A percentile compares a stretch with the other conserved stretches of the same genome.
Evolutionary conservation across 1,139 yeast species (phyloP).

Genomic region (Pichia cactophila): DNA sequence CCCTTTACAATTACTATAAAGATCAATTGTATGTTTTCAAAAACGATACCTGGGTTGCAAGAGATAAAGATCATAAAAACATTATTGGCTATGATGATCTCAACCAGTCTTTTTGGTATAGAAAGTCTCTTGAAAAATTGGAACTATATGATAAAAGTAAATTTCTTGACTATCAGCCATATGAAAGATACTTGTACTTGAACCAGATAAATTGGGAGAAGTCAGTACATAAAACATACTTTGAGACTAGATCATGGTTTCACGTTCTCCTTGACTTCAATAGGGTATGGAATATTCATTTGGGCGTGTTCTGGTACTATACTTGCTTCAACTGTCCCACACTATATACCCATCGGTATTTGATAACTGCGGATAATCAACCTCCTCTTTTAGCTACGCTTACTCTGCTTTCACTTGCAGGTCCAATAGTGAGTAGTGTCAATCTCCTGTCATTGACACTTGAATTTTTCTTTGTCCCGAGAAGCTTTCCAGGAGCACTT

Average conservation of each 20-base stretch:
- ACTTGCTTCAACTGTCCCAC: slow-evolving; percentile 48
- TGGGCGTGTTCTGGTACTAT: slow-evolving; percentile 53
- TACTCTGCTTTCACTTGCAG: slow-evolving; percentile 46
- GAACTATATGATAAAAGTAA: slow-evolving; percentile 29
- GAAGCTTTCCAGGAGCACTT: slow-evolving; percentile 49
- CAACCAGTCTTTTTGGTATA: slow-evolving; percentile 54
- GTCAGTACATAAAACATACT: slow-evolving; percentile 47
- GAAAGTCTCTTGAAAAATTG: slow-evolving; percentile 41
- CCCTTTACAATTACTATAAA: slow-evolving; percentile 57
- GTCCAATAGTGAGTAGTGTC: slow-evolving; percentile 39
- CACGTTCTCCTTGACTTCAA: slow-evolving; percentile 51
- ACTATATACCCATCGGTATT: slow-evolving; percentile 44
- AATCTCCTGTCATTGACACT: slow-evolving; percentile 36
- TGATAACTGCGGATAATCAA: slow-evolving; percentile 37
- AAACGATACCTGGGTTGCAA: slow-evolving; percentile 34
- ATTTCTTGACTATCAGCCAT: slow-evolving; percentile 37
- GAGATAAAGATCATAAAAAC: slow-evolving; percentile 46
- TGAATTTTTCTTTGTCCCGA: slow-evolving; percentile 45
- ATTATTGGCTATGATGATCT: slow-evolving; percentile 59
- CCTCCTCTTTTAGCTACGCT: slow-evolving; percentile 42
- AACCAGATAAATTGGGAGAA: slow-evolving; percentile 42
- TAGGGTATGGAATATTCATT: slow-evolving; percentile 56
- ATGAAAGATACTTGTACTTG: slow-evolving; percentile 39
- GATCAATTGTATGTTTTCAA: slow-evolving; percentile 39
- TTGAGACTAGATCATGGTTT: slow-evolving; percentile 52